Percentiles rank a stretch among this genome's conserved stretches.
These are phyloP conservation scores for Ganoderma lucidum DNA, from an alignment of 1,284 basidiomycete genomes.

Conservation along the genomic window DNA sequence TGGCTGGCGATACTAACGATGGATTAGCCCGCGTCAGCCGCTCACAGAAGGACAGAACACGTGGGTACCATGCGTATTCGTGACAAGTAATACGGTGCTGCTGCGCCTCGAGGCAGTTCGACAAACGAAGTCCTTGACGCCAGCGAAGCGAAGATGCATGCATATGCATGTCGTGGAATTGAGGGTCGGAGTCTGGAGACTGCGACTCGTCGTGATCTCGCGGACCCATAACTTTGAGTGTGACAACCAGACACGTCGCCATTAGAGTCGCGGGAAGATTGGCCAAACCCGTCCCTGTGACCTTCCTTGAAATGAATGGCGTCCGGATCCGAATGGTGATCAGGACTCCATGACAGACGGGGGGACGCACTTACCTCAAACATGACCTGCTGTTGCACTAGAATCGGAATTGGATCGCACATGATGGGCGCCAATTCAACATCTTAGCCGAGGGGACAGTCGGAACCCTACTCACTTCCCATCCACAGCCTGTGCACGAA, in stretches of 20 bases:
- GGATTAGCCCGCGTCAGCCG: background rate
- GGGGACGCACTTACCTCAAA: background rate
- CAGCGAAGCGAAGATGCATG: background rate
- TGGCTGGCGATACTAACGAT: background rate
- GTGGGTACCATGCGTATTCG: background rate
- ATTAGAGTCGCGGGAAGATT: background rate
- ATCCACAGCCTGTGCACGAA: background rate
- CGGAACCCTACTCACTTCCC: background rate
- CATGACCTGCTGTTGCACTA: too few relatives aligned
- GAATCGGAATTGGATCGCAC: background rate
- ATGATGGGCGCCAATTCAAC: background rate
- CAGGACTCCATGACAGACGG: background rate
- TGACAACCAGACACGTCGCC: background rate
- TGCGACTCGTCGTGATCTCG: background rate
- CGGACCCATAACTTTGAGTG: background rate
- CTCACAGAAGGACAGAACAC: background rate
- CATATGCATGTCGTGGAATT: background rate
- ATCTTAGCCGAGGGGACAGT: background rate
- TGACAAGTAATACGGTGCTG: background rate
- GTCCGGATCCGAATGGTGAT: background rate
- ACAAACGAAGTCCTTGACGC: conserved; percentile 5
- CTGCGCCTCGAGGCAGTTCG: conserved; percentile 7
- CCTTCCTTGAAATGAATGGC: background rate
- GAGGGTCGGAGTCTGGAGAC: background rate
- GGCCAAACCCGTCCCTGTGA: background rate